phyloP scores from a whole-genome alignment of 1,284 basidiomycete genomes.

The Quambalaria eucalypti region DNA sequence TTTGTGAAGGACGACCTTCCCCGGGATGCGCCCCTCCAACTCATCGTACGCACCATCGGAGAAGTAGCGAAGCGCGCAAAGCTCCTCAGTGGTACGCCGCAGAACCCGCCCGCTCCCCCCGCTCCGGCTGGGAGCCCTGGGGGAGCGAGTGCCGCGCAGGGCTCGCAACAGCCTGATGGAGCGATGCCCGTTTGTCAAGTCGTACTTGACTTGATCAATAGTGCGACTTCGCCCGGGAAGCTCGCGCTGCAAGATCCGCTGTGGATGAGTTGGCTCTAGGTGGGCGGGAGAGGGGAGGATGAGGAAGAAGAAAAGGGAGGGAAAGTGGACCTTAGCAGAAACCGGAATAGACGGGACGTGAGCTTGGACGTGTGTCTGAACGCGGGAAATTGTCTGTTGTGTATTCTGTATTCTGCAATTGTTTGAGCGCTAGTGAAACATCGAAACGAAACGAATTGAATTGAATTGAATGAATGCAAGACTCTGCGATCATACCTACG shows the following conservation, averaged over 20 bases:
- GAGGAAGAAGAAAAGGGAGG: neutral
- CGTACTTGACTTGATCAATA: constrained; percentile 70
- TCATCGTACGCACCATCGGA: constrained; percentile 67
- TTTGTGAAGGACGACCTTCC: constrained; percentile 75
- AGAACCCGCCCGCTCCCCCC: too few species aligned
- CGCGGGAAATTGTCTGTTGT: too few species aligned
- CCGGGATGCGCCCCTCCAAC: constrained; percentile 53
- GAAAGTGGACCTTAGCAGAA: too few species aligned
- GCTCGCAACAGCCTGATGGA: constrained; percentile 3
- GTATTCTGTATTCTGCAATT: too few species aligned
- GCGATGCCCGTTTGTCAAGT: constrained; percentile 53
- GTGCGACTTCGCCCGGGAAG: constrained; percentile 53
- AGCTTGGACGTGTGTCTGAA: too few species aligned
- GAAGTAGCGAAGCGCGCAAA: constrained; percentile 76
- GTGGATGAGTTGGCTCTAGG: constrained; percentile 20
- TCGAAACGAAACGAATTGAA: too few species aligned
- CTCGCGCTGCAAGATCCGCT: constrained; percentile 52
- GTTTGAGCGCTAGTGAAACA: too few species aligned
- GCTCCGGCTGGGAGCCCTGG: constrained; percentile 60
- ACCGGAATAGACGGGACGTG: too few species aligned
- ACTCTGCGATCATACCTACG: too few species aligned
- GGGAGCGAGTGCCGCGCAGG: constrained; percentile 55
- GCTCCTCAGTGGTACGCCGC: constrained; percentile 57
- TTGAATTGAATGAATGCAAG: too few species aligned
- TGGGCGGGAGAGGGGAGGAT: neutral